phyloP scores from a whole-genome alignment of 441 rosid genomes.

The Syzygium syzygioides region DNA sequence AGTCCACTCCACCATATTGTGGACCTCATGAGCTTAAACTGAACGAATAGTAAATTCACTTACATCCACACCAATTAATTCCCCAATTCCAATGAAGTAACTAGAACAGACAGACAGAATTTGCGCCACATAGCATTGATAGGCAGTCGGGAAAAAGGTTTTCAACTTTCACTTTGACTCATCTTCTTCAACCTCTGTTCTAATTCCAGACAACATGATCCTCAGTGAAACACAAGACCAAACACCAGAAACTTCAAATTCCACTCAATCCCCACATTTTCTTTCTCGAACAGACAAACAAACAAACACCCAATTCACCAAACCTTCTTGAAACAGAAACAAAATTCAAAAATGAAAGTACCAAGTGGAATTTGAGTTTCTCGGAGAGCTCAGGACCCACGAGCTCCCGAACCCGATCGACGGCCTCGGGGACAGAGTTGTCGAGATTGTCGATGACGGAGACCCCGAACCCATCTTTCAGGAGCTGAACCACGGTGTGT shows the following conservation, averaged over 20 bases:
- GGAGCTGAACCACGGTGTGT: constrained; percentile 60
- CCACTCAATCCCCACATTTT: background rate
- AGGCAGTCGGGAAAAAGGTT: background rate
- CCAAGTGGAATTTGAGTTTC: constrained; percentile 48
- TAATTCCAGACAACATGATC: background rate
- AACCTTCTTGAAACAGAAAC: background rate
- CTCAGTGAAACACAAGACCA: background rate
- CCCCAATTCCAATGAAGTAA: background rate
- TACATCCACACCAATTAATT: background rate
- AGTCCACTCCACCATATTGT: background rate
- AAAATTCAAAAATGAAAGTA: background rate
- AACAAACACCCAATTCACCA: background rate
- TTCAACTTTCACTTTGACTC: background rate
- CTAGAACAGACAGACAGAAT: background rate
- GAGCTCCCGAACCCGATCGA: constrained; percentile 48
- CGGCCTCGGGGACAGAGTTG: constrained; percentile 52
- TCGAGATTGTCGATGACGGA: constrained; percentile 60
- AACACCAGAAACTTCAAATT: background rate
- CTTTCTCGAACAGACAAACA: background rate
- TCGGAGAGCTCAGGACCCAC: constrained; percentile 57
- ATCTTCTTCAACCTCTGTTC: background rate
- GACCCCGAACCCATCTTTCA: constrained; percentile 50
- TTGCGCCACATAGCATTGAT: background rate
- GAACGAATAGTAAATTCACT: background rate
- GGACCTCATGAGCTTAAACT: background rate